A percentile compares a stretch with the other conserved stretches of the same genome.
These are phyloP conservation scores for Cucurbita ficifolia DNA, from an alignment of 306 rosid species.

Conservation along the genomic window DNA sequence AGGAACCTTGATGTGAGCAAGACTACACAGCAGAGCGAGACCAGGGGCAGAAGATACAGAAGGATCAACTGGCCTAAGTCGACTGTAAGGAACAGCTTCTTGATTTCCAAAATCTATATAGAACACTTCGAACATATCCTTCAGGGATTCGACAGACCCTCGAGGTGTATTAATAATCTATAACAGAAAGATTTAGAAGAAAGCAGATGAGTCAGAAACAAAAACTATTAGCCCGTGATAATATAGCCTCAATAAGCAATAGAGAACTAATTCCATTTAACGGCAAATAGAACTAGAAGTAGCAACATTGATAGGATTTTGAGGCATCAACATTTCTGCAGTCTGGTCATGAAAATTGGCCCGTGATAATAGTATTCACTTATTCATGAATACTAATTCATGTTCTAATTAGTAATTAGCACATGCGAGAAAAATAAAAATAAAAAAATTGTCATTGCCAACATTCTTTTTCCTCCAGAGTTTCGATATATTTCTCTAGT, in stretches of 20 bases:
- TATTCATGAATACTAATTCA: too few relatives aligned
- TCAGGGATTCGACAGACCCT: constrained; percentile 68
- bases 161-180: constrained; percentile 83
- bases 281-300: not conserved
- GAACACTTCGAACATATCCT: constrained; percentile 75
- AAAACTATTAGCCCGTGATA: not conserved
- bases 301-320: not conserved
- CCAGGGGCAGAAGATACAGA: constrained; percentile 76
- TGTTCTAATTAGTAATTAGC: too few relatives aligned
- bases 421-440: too few relatives aligned
- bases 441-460: too few relatives aligned
- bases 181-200: constrained; percentile 12
- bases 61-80: constrained; percentile 67
- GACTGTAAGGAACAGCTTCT: constrained; percentile 60
- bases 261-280: not conserved
- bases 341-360: not conserved
- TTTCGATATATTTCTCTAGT: too few relatives aligned
- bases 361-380: not conserved
- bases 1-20: constrained; percentile 77
- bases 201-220: not conserved
- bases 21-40: constrained; percentile 81
- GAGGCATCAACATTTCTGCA: not conserved
- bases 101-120: constrained; percentile 92
- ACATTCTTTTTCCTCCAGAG: too few relatives aligned
- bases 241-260: not conserved